These are phyloP conservation scores for Euphorbia celastroides DNA, from an alignment of 441 rosid species.

Conservation along the genomic window DNA sequence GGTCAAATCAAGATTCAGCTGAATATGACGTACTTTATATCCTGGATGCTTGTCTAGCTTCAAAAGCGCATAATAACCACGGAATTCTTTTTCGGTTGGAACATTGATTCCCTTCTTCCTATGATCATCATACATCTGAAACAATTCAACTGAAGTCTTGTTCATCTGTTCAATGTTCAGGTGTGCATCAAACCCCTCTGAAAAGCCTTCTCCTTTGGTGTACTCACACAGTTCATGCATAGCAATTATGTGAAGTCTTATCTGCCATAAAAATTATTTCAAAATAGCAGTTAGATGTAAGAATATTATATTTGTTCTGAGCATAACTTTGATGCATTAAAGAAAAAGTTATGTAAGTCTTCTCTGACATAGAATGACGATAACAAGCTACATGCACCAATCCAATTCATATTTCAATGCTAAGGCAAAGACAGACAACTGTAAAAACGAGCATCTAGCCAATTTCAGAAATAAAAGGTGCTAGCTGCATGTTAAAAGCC, in stretches of 20 bases:
- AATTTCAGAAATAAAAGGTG: not conserved
- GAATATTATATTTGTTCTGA: constrained; percentile 1
- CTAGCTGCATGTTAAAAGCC: not conserved
- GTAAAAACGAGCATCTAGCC: not conserved
- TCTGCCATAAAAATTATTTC: constrained; percentile 48
- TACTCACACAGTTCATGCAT: constrained; percentile 96
- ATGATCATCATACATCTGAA: constrained; percentile 98
- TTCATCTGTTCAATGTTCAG: constrained; percentile 99
- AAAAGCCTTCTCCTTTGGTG: constrained; percentile 94
- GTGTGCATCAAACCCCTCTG: constrained; percentile 99
- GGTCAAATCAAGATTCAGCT: constrained; percentile 15
- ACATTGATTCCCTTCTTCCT: constrained; percentile 78
- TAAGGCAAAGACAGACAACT: not conserved
- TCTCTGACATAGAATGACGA: too few species aligned
- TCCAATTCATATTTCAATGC: constrained; percentile 1
- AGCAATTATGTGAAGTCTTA: constrained; percentile 92
- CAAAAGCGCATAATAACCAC: constrained; percentile 99
- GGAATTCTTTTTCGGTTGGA: constrained; percentile 84
- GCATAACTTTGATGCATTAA: not conserved
- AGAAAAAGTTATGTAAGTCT: constrained; percentile 59
- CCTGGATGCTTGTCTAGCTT: constrained; percentile 99
- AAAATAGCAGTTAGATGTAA: constrained; percentile 20
- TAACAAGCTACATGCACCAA: not conserved
- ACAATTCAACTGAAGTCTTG: constrained; percentile 92
- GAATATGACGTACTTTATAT: constrained; percentile 59